phyloP scores from a whole-genome alignment of 805 yeast genomes.

The Lachancea meyersii region DNA sequence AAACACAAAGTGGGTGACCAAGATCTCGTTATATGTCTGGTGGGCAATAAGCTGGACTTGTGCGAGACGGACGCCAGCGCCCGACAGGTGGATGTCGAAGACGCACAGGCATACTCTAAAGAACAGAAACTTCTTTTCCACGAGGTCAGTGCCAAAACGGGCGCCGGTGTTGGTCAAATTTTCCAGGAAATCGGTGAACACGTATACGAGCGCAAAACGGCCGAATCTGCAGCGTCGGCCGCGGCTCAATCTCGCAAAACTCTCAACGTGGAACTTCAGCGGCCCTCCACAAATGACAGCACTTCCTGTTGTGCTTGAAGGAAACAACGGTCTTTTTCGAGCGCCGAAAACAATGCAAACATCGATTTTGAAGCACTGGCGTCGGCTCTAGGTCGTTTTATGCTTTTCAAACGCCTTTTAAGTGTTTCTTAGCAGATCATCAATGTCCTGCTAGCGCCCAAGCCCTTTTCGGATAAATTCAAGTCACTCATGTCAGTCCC shows the following conservation, averaged over 20 bases:
- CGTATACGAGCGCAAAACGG: conserved; percentile 30
- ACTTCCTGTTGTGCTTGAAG: conserved; percentile 36
- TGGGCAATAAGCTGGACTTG: conserved; percentile 83
- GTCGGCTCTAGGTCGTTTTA: too few relatives aligned
- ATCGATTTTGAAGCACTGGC: too few relatives aligned
- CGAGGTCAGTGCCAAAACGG: conserved; percentile 57
- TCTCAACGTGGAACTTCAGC: conserved; percentile 34
- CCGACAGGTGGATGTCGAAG: conserved; percentile 39
- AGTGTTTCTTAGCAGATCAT: too few relatives aligned
- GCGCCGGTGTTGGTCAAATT: conserved; percentile 42
- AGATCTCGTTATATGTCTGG: conserved; percentile 71
- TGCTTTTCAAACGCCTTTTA: too few relatives aligned
- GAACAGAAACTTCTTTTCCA: conserved; percentile 45
- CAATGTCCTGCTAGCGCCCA: too few relatives aligned
- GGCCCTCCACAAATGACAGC: conserved; percentile 40
- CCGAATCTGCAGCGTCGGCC: conserved; percentile 12
- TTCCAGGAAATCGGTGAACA: conserved; percentile 47
- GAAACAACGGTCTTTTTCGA: too few relatives aligned
- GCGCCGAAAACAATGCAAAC: neutral
- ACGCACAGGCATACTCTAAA: conserved; percentile 49
- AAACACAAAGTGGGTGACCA: conserved; percentile 71
- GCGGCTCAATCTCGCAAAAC: conserved; percentile 11
- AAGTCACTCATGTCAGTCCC: too few relatives aligned
- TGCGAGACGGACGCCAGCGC: conserved; percentile 37
- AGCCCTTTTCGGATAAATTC: too few relatives aligned